phyloP scores from a whole-genome alignment of 148 eudicot genomes.

The Simmondsia chinensis region DNA sequence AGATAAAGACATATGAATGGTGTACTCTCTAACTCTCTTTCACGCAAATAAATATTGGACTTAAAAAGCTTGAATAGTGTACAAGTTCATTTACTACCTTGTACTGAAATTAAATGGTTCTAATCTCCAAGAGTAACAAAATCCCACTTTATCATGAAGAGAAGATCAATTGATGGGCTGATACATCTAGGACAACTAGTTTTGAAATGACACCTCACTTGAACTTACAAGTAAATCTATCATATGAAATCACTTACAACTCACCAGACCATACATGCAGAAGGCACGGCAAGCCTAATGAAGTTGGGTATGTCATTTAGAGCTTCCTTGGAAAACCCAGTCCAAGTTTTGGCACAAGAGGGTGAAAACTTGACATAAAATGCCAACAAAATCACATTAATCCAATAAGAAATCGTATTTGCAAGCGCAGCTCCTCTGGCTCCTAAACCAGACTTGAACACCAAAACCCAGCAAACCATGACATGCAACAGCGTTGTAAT shows the following conservation, averaged over 20 bases:
- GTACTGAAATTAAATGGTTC: too few species aligned
- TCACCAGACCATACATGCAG: conserved; percentile 42
- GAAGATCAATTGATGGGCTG: not conserved
- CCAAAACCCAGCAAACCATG: conserved; percentile 20
- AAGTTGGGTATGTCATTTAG: conserved; percentile 13
- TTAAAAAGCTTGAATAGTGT: too few species aligned
- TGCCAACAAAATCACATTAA: conserved; percentile 25
- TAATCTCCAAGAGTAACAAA: too few species aligned
- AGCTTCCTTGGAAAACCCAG: conserved; percentile 34
- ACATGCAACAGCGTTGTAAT: conserved; percentile 12
- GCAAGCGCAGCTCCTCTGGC: conserved; percentile 32
- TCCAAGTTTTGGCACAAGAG: conserved; percentile 29
- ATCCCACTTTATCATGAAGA: too few species aligned
- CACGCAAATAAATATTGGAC: too few species aligned
- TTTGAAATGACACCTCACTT: too few species aligned
- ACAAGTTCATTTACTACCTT: too few species aligned
- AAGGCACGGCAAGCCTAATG: conserved; percentile 27
- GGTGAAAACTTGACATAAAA: conserved; percentile 28
- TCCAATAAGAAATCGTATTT: conserved; percentile 24
- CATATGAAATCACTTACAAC: too few species aligned
- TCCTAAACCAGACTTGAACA: conserved; percentile 20
- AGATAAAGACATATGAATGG: too few species aligned
- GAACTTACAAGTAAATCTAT: not conserved
- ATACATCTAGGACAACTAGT: not conserved
- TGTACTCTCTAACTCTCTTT: too few species aligned